Percentiles rank a stretch among this genome's conserved stretches.
Conservation (phyloP, 306 rosid genomes). For the Cyamopsis tetragonoloba region DNA sequence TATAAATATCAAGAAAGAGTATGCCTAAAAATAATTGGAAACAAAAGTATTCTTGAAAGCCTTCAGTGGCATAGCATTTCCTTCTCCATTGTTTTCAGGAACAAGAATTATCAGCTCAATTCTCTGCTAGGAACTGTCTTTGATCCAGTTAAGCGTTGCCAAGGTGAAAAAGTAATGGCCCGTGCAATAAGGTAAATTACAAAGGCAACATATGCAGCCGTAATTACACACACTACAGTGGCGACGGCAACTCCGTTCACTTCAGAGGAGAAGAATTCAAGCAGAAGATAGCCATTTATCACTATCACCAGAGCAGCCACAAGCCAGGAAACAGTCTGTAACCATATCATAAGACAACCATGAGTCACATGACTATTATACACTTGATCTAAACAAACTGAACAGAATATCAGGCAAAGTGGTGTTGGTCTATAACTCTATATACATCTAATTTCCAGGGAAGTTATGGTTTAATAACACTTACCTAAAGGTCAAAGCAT, state of each 20-base stretch:
- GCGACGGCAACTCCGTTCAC: slow-evolving; percentile 51
- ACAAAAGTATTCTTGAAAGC: slow-evolving; percentile 9
- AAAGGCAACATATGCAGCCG: slow-evolving; percentile 66
- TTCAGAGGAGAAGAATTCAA: slow-evolving; percentile 73
- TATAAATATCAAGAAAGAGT: slow-evolving; percentile 23
- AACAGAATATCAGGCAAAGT: not conserved
- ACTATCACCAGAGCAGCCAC: slow-evolving; percentile 90
- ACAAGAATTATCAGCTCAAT: slow-evolving; percentile 34
- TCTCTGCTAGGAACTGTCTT: slow-evolving; percentile 35
- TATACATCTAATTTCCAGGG: slow-evolving; percentile 1
- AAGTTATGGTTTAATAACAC: not conserved
- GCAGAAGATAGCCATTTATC: slow-evolving; percentile 84
- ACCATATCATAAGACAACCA: slow-evolving; percentile 6
- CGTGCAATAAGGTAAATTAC: slow-evolving; percentile 63
- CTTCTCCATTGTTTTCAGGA: slow-evolving; percentile 4
- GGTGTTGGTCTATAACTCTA: not conserved
- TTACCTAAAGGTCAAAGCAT: not conserved
- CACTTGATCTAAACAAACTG: slow-evolving; percentile 3
- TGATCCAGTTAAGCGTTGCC: slow-evolving; percentile 33
- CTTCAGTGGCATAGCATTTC: slow-evolving; percentile 7
- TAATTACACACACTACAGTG: slow-evolving; percentile 32
- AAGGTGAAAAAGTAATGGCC: slow-evolving; percentile 42
- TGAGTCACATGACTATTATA: not conserved
- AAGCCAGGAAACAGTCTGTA: slow-evolving; percentile 72
- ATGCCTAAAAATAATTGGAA: slow-evolving; percentile 9